phyloP scores from a whole-genome alignment of 345 rosid genomes.

The Salix brachista region DNA sequence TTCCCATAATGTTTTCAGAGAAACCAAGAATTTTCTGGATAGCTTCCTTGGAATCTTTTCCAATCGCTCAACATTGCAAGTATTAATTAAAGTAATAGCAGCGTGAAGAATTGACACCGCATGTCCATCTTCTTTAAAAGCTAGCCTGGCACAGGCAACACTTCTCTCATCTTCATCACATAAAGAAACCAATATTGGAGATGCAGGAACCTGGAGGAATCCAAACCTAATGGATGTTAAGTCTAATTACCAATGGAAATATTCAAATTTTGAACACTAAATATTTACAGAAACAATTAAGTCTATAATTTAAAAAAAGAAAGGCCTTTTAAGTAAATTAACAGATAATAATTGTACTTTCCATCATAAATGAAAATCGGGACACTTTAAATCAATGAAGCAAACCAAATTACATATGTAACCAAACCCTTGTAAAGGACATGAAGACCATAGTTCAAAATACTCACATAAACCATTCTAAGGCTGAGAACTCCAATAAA shows the following conservation, averaged over 20 bases:
- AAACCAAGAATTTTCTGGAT: slow-evolving; percentile 23
- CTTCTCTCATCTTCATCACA: slow-evolving; percentile 16
- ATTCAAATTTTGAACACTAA: background rate
- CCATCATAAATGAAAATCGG: background rate
- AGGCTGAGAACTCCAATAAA: slow-evolving; percentile 37
- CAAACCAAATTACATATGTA: background rate
- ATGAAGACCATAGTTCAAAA: background rate
- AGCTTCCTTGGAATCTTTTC: slow-evolving; percentile 34
- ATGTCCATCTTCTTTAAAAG: slow-evolving; percentile 27
- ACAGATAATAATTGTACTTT: too few relatives aligned
- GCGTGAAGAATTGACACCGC: slow-evolving; percentile 33
- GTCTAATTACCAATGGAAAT: slow-evolving; percentile 7
- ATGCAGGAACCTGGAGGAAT: slow-evolving; percentile 40
- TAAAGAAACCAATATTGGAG: slow-evolving; percentile 21
- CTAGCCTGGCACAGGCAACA: slow-evolving; percentile 18
- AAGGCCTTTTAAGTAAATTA: background rate
- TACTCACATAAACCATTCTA: slow-evolving; percentile 44
- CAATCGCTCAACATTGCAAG: slow-evolving; percentile 35
- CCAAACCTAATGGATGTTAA: slow-evolving; percentile 32
- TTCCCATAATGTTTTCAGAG: slow-evolving; percentile 36
- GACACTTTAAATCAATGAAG: background rate
- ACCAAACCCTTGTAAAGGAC: background rate
- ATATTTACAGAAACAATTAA: background rate
- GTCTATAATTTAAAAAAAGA: too few relatives aligned
- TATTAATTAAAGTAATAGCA: slow-evolving; percentile 36